Evolutionary conservation across 1,284 basidiomycete genomes (phyloP), one percentile per base, ranked within the genome.

Genomic region (Trichosporon sp.): DNA sequence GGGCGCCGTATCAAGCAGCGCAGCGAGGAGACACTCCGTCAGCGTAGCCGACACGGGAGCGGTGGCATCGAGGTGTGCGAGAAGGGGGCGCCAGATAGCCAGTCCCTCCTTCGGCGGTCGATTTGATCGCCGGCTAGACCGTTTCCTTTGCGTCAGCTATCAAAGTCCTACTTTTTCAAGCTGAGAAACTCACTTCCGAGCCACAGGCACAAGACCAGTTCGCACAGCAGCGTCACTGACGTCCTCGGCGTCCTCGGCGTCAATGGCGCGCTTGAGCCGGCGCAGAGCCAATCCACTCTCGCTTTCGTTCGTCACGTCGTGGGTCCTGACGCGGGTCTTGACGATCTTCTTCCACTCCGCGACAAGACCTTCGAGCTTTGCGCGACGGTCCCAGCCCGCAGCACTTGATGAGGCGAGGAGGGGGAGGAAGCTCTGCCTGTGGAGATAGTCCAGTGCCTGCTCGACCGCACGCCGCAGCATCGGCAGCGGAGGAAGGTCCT

Each of bases 401-500:
- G 80, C 77, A 3, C 84, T 82, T 0, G 87, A 86, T 68, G 87
- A 88, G n/a, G 72, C 66, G 4, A 79, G 91, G 75, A 33, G 86
- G 85, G 21, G 91, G 86, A 61, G 88, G 82, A 82, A 91, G 88
- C 79, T 72, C 56, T 92, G 91, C 69, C 90, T 87, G 69, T 89
- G 84, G 23, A 93, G 81, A 36, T 75, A 74, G 11, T 74, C 69
- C 60, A 83, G 71, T 67, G 89, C 90, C 83, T 91, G 87, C 64
- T 84, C 82, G 19, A 89, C 85, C 0, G 88, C 92, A 61, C 91
- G 86, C 61, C 89, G 85, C 10, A 97, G 84, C 7, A 95, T 81
- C 57, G 87, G 85, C 2, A 98, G 82, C 67, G 90, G 90, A 0
- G 95, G 96, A 16, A 99, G 81, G 69, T 96, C 92, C 74, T 99